Base-by-base conservation (phyloP, 176 grass and related monocot genomes). In the Triticum turgidum region DNA sequence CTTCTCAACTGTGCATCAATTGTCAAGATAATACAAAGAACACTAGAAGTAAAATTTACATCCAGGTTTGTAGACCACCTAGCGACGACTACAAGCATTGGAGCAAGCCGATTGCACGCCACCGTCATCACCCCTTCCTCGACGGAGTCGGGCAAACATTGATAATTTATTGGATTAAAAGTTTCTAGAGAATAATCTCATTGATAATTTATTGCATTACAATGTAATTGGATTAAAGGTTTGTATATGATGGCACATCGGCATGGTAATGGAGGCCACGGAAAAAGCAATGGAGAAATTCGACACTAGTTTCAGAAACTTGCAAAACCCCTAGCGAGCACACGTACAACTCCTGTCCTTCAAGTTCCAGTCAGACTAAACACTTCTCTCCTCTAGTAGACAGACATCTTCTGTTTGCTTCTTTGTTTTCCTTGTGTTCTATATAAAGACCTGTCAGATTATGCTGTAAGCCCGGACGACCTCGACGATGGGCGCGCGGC, bases 401-500 rank as follows among this genome's bases (percentile, higher is more conserved):
- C 24, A 72, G 51, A 21, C n/a, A 70, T 25, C 41, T 75, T 5
- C 2, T 75, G 72, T 74, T 22, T 4, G 20, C 37, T 39, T 39
- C 37, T 12, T 24, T 76, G 49, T 17, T 1, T 21, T 21, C 20
- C 56, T 59, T 59, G 0, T 21, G 56, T 21, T 56, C 4, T 49
- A 45, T 49, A 1, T 56, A 59, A 78, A 59, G 14, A 67, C 3
- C 21, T 78, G 78, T 91, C 83, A 98, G 73, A 87, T 71, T 86
- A 98, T 89, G 35, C 92, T 95, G 79, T 98, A 98, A 14, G 93
- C 91, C 69, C 93, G 89, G 77, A 98, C 84, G 13, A 95, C 93
- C 80, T 98, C 95, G 2, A 95, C 45, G 14, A 98, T 98, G 6
- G 95, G 95, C 24, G 95, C 93, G n/a, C 95, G 95, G 29, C 95